Base-by-base conservation (phyloP, 164 flowering plant species). In the Houttuynia cordata region DNA sequence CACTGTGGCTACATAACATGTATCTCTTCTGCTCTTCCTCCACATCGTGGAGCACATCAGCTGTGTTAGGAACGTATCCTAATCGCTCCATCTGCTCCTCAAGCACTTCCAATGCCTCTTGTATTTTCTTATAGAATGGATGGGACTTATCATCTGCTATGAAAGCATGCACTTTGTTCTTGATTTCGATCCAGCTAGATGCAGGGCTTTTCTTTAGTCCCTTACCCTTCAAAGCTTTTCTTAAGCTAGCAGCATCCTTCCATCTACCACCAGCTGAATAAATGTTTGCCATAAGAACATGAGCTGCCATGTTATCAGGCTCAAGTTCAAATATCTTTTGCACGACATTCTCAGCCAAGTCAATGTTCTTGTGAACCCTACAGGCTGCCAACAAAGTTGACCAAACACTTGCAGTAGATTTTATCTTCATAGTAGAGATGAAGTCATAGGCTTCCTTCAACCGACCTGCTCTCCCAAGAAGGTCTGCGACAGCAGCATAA, bases 381-480 rank as follows among this genome's bases (percentile, higher is more conserved):
- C 96, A 91, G 60, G 96, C 83, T 65, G 84, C 64, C 62, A 92
- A 67, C 64, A 89, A 67, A 1, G 85, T 68, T 1, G 77, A 72
- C 98, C 98, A 92, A 25, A 92, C 81, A 62, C 80, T 71, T 7
- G 79, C 91, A 1, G 82, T 78, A 12, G 80, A 83, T 61, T 56
- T 60, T 52, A 52, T 52, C 18, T 54, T 54, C 57, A 54, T 54
- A 23, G 18, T 24, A 3, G 57, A 54, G 57, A 54, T 54, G 57
- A 54, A 24, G 18, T 24, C 18, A 30, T 54, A 54, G 34, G 57
- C 57, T 24, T 54, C 34, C 25, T 75, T 78, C 72, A 92, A 72
- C 75, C 68, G 82, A 49, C 98, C 98, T 10, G 89, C 95, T 52
- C 98, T 79, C n/a, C 93, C 88, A 66, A 89, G 88, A 71, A 87